Evolutionary conservation across 768 basidiomycete species (phyloP).

Genomic region (Tricholoma hemisulphureum): DNA sequence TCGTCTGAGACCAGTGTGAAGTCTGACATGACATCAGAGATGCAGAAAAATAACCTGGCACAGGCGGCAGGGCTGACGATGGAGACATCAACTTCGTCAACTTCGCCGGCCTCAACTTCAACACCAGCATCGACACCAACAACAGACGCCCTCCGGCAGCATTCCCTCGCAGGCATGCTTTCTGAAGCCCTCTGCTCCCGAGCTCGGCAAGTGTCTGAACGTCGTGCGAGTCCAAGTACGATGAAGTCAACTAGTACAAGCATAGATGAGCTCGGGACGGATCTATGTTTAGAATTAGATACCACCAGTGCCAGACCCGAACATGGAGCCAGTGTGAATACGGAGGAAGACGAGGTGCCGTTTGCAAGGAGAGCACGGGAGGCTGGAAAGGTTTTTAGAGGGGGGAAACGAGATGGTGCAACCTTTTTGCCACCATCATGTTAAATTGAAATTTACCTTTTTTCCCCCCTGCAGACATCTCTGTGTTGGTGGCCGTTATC

Average conservation of each 20-base stretch:
- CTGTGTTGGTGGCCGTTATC: conserved; percentile 39
- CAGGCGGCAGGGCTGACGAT: neutral
- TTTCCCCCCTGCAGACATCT: conserved; percentile 38
- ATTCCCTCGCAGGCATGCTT: conserved; percentile 65
- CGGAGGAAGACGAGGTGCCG: conserved; percentile 60
- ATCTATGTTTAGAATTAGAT: neutral
- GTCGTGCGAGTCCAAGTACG: conserved; percentile 22
- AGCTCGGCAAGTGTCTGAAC: conserved; percentile 67
- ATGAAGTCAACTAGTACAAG: conserved; percentile 1
- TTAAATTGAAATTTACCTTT: too few relatives aligned
- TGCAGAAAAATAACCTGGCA: neutral
- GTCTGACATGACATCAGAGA: neutral
- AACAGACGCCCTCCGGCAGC: conserved; percentile 37
- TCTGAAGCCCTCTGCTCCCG: conserved; percentile 81
- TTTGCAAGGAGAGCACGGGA: conserved; percentile 81
- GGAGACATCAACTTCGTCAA: neutral
- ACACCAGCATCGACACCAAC: neutral
- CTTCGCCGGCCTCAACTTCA: neutral
- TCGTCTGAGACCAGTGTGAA: neutral
- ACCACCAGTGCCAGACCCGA: neutral
- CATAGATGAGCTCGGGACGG: neutral
- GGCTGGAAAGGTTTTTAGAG: conserved; percentile 66
- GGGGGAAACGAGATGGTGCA: conserved; percentile 84
- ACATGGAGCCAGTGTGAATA: neutral
- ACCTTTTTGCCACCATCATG: too few relatives aligned